Conservation (phyloP, 202 grass and related monocot genomes). For the Saccharum hybrid region DNA sequence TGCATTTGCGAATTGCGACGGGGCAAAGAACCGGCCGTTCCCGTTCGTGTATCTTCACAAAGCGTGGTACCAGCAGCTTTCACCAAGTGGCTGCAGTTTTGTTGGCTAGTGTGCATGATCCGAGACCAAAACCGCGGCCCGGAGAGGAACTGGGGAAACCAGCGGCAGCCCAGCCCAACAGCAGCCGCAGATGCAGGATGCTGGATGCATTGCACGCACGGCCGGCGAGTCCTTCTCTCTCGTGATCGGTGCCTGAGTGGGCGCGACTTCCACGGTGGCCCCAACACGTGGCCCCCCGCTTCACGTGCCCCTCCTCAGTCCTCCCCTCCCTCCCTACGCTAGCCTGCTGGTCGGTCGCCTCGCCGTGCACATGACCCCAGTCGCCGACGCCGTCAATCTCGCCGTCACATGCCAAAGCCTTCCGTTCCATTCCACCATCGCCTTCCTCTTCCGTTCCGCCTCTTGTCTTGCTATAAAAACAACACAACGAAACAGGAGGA, state of each 20-base stretch:
- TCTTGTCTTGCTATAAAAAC: conserved; percentile 1
- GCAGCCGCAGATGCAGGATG: background rate
- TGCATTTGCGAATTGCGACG: too few relatives aligned
- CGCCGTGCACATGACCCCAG: background rate
- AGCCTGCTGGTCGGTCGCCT: background rate
- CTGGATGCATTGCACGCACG: background rate
- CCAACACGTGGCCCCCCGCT: conserved; percentile 42
- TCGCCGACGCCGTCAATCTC: conserved; percentile 41
- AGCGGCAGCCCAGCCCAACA: conserved; percentile 26
- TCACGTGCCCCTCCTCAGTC: background rate
- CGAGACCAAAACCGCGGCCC: background rate
- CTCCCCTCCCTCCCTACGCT: background rate
- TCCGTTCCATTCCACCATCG: too few relatives aligned
- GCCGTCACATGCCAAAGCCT: background rate
- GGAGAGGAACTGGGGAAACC: background rate
- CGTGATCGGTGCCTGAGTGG: background rate
- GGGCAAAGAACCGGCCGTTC: too few relatives aligned
- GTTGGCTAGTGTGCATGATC: background rate
- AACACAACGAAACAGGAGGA: background rate
- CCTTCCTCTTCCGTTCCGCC: too few relatives aligned
- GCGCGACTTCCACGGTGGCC: background rate
- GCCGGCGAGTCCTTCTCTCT: background rate
- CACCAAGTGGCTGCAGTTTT: background rate
- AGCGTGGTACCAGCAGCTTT: background rate
- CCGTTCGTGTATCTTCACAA: too few relatives aligned